Base-by-base conservation (phyloP, 495 filamentous ascomycete genomes). In the Parathielavia hyrcaniae region DNA sequence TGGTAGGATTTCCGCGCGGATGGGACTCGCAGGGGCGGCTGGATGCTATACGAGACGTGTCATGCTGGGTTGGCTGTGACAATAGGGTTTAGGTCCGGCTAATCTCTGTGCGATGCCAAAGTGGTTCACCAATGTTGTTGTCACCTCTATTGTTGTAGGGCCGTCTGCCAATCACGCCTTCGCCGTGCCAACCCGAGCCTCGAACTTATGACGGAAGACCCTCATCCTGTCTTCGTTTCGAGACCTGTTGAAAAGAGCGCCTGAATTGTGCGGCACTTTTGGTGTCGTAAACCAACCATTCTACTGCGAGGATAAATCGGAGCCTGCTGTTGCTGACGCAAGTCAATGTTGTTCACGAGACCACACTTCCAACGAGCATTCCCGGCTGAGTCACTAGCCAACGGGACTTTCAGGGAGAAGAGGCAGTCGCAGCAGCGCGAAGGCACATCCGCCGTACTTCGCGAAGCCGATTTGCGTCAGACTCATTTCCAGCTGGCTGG, bases 1-100 rank as follows among this genome's bases (percentile, higher is more conserved):
- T 38, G 23, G 76, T 75, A 77, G 64, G 77, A 79, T 57, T 77
- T 79, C 63, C 68, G 68, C 36, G 61, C 74, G 13, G 75, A 77
- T 43, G 70, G 73, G 1, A 71, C 73, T 0, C 74, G 73, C 3
- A 63, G 70, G 53, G 76, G 74, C n/a, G n/a, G n/a, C n/a, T n/a
- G 5, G 75, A 67, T 59, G 69, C n/a, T n/a, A n/a, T n/a, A 74
- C 14, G 73, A 79, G 64, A 70, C 71, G n/a, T 77, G 75, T 73
- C 76, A 79, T 60, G 74, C 74, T 43, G 75, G 76, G 1, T 58
- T 79, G 41, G 74, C 76, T 20, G 74, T 79, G 34, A 60, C 22
- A 50, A 69, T 68, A 26, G 76, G 14, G 68, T 65, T 22, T 77
- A 79, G 50, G 70, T 77, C 43, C 74, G 76, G 12, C 49, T 79